A percentile compares a stretch with the other conserved stretches of the same genome.
phyloP scores from a whole-genome alignment of 306 rosid species.

The Chamaecrista fasciculata region DNA sequence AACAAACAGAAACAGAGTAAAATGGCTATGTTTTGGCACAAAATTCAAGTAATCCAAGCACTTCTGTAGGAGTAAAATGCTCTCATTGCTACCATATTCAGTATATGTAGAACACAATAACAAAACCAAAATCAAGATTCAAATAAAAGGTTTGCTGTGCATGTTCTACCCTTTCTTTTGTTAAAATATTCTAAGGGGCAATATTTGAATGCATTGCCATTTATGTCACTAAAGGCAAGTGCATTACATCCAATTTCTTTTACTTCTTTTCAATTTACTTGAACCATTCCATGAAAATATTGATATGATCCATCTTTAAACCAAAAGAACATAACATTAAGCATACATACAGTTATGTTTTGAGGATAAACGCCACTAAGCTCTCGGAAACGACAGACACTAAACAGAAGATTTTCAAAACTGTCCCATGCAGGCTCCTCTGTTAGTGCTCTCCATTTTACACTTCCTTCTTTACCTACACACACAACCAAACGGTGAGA shows the following conservation, averaged over 20 bases:
- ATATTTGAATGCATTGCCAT: too few relatives aligned
- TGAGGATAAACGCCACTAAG: slow-evolving; percentile 84
- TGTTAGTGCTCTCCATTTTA: slow-evolving; percentile 76
- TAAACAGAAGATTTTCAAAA: slow-evolving; percentile 89
- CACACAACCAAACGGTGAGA: slow-evolving; percentile 10
- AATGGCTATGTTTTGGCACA: too few relatives aligned
- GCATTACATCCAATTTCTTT: neutral
- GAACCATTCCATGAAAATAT: neutral
- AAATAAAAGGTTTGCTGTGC: too few relatives aligned
- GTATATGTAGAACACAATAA: too few relatives aligned
- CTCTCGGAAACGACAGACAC: slow-evolving; percentile 90
- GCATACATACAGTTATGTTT: slow-evolving; percentile 71
- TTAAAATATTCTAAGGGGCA: too few relatives aligned
- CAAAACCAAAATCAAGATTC: too few relatives aligned
- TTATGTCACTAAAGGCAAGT: neutral
- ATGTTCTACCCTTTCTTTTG: too few relatives aligned
- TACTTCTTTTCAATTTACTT: slow-evolving; percentile 3
- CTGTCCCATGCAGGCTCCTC: slow-evolving; percentile 98
- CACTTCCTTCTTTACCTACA: slow-evolving; percentile 60
- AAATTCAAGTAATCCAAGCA: too few relatives aligned
- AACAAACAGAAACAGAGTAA: too few relatives aligned
- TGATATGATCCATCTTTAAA: neutral
- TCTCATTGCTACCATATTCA: too few relatives aligned
- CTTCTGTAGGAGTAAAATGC: too few relatives aligned
- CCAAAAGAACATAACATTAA: neutral